Evolutionary conservation across 2,329 filamentous ascomycete genomes (phyloP), one percentile per base, ranked within the genome.

Genomic region (Alternaria angustiovoidea): DNA sequence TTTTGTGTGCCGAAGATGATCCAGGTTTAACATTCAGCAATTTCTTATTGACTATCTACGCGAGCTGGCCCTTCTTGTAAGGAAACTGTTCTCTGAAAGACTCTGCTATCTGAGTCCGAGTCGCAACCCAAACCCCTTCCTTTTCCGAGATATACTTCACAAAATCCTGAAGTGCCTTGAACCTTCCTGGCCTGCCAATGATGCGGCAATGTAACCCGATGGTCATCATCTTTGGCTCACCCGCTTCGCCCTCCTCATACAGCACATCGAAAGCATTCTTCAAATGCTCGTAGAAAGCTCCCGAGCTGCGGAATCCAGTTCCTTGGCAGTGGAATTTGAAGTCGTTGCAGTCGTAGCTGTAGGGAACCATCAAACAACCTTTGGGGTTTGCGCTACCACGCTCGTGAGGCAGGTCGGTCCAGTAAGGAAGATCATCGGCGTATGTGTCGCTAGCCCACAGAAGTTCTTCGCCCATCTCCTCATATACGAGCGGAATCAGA

Each of bases 341-440:
- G 66, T 86, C 85, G 65, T 87, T 86, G 75, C 82, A 84, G 70
- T 86, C 84, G 68, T 85, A 86, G 42, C 75, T 79, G 70, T 86
- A 86, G 1, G 83, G 83, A n/a, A 86, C 75, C 81, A 86, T 85
- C 4, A 86, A 70, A 57, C 82, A 79, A n/a, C 84, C 84, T 61
- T 85, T 81, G 1, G 80, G 73, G 16, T 75, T 70, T 0, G 70
- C 62, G 14, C 72, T 74, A 9, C 78, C 72, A 7, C 79, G 75
- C 72, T 87, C 85, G 30, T 79, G 75, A 0, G 84, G 83, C 2
- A 86, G 72, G 65, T 86, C 84, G 5, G 82, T 77, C 85, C 84
- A 86, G 70, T 86, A 86, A 0, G 85, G 84, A 6, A 86, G 74
- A 58, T 87, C 85, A 58, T 87, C 85, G 14, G 83, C 83, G 59